A percentile compares a stretch with the other conserved stretches of the same genome.
phyloP scores from a whole-genome alignment of 441 rosid genomes.

The Raphanus hybrid region DNA sequence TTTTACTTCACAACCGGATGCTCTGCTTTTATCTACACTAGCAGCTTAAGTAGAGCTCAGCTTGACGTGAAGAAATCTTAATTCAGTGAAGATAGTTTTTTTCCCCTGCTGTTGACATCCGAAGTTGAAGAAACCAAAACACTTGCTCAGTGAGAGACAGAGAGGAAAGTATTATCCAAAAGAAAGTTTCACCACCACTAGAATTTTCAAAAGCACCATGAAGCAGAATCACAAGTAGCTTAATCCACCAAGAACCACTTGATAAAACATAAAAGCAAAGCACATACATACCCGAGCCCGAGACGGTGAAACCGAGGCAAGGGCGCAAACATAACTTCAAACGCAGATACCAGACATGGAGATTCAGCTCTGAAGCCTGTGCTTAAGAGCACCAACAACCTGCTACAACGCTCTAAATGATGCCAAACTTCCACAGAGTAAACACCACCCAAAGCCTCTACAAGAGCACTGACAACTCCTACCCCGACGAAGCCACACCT shows the following conservation, averaged over 20 bases:
- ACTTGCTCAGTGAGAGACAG: not conserved
- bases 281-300: not conserved
- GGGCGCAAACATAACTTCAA: not conserved
- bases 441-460: not conserved
- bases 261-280: not conserved
- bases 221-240: not conserved
- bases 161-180: not conserved
- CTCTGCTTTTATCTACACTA: not conserved
- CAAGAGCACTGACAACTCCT: too few species aligned
- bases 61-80: not conserved
- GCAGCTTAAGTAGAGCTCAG: not conserved
- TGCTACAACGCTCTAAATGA: not conserved
- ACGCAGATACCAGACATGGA: not conserved
- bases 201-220: not conserved
- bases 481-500: not conserved
- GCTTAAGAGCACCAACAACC: not conserved
- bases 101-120: not conserved
- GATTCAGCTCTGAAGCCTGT: not conserved
- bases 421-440: not conserved
- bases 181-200: not conserved
- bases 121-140: not conserved
- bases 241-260: not conserved
- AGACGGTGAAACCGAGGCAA: not conserved
- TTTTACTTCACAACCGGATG: not conserved
- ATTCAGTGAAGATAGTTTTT: not conserved